Percentiles rank a stretch among this genome's conserved stretches.
phyloP scores from a whole-genome alignment of 306 rosid genomes.

The Chamaecrista fasciculata region DNA sequence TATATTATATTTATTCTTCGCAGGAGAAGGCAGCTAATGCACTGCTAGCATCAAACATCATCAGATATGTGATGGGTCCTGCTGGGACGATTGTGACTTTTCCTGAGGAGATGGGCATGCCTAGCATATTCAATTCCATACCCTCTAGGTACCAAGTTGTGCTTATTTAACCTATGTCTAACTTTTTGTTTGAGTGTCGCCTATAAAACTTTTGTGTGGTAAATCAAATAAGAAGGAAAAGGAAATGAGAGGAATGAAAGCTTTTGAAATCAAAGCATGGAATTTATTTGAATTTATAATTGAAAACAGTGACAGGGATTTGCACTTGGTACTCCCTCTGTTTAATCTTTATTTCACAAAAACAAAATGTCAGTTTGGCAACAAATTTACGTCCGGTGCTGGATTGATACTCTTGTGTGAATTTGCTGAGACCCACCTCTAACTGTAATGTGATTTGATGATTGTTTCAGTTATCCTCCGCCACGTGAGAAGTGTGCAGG shows the following conservation, averaged over 20 bases:
- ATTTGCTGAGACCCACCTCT: conserved; percentile 21
- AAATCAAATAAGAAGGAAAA: background rate
- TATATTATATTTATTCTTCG: conserved; percentile 14
- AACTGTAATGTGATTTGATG: conserved; percentile 15
- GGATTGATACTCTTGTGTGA: background rate
- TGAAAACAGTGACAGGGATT: background rate
- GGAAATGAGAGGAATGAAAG: background rate
- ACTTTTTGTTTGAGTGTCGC: background rate
- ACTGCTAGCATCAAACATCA: conserved; percentile 56
- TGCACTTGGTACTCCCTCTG: conserved; percentile 19
- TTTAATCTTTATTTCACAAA: background rate
- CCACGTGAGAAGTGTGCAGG: conserved; percentile 82
- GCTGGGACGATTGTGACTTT: conserved; percentile 69
- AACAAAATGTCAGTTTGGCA: conserved; percentile 9
- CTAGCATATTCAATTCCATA: conserved; percentile 51
- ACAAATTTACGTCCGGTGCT: background rate
- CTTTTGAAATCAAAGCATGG: background rate
- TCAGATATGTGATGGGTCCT: conserved; percentile 73
- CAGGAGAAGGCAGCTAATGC: conserved; percentile 94
- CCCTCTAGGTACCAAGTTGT: conserved; percentile 10
- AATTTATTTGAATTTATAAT: background rate
- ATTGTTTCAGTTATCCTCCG: conserved; percentile 79
- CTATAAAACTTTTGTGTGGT: background rate
- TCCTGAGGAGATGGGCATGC: conserved; percentile 82
- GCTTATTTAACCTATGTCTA: background rate